phyloP scores from a whole-genome alignment of 345 rosid species.

The Orychophragmus violaceus region DNA sequence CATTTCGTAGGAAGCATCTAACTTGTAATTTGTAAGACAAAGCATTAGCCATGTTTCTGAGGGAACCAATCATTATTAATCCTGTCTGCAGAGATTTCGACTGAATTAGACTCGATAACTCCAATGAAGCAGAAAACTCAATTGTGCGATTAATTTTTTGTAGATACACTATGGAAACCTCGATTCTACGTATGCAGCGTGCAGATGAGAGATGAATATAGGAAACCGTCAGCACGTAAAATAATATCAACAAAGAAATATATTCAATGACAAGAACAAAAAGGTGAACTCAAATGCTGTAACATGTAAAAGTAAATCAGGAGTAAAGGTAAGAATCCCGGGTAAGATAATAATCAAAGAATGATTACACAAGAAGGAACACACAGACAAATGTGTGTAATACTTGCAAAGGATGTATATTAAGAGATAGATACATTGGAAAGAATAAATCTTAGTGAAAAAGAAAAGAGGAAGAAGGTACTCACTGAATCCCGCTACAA shows the following conservation, averaged over 20 bases:
- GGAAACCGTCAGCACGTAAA: not conserved
- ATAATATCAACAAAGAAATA: not conserved
- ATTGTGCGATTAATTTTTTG: not conserved
- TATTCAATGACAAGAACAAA: not conserved
- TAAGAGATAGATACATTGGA: not conserved
- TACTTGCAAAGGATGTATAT: no score
- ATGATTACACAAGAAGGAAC: not conserved
- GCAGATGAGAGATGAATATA: not conserved
- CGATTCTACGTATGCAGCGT: not conserved
- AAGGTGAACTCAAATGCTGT: not conserved
- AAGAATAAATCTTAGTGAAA: not conserved
- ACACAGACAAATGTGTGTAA: not conserved
- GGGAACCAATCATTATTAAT: not conserved
- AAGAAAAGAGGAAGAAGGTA: slow-evolving; percentile 11
- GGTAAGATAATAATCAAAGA: no score
- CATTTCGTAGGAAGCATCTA: not conserved
- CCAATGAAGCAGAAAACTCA: not conserved
- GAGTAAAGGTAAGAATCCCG: no score
- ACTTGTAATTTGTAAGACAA: not conserved
- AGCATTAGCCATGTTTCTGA: not conserved
- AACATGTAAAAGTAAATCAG: not conserved
- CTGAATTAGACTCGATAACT: not conserved
- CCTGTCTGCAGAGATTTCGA: not conserved
- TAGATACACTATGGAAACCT: not conserved
- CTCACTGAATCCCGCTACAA: slow-evolving; percentile 99